These are phyloP conservation scores for Begonia fuchsioides DNA, from an alignment of 306 rosid genomes.

Conservation along the genomic window DNA sequence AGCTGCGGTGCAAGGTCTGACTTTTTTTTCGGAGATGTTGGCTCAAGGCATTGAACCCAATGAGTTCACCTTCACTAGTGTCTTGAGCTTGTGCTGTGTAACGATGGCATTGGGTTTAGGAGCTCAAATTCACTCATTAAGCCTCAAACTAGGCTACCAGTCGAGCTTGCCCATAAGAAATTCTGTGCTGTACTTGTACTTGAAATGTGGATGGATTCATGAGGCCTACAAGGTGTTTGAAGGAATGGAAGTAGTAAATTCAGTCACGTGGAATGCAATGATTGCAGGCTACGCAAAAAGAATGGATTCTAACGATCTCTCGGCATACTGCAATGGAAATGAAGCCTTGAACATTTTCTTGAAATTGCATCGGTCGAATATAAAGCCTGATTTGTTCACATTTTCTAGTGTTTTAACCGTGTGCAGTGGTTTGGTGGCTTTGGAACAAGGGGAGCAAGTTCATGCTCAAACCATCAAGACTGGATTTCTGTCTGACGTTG, in stretches of 20 bases:
- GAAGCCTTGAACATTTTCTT: constrained; percentile 49
- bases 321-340: constrained; percentile 39
- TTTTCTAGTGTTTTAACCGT: constrained; percentile 64
- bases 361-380: constrained; percentile 39
- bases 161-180: constrained; percentile 41
- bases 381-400: constrained; percentile 65
- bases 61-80: constrained; percentile 58
- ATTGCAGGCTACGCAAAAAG: constrained; percentile 68
- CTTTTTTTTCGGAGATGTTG: constrained; percentile 47
- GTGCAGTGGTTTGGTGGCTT: constrained; percentile 52
- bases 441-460: constrained; percentile 73
- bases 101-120: constrained; percentile 37
- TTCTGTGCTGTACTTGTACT: constrained; percentile 53
- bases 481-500: constrained; percentile 54
- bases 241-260: constrained; percentile 29
- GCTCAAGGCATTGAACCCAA: constrained; percentile 46
- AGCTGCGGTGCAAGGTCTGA: constrained; percentile 36
- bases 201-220: constrained; percentile 49
- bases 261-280: constrained; percentile 87
- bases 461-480: constrained; percentile 68
- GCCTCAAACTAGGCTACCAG: constrained; percentile 45
- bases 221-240: constrained; percentile 53
- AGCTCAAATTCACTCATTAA: constrained; percentile 45
- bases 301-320: constrained; percentile 52
- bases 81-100: constrained; percentile 57